Evolutionary conservation across 1,139 yeast species (phyloP), one percentile per base, ranked within the genome.

Genomic region (Candida sp.): DNA sequence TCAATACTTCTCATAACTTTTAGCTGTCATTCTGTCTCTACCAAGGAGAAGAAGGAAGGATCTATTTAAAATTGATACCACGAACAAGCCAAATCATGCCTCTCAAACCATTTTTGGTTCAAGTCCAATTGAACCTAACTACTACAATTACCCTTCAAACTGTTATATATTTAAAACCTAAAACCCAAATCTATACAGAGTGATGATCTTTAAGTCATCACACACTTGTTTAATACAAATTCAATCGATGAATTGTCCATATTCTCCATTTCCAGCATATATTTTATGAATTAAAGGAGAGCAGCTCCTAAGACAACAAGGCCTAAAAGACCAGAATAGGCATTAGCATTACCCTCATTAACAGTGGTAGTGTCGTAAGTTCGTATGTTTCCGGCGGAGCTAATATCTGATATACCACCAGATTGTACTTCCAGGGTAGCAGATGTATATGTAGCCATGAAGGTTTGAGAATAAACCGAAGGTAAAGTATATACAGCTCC

Each of bases 61-160:
- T 22, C 75, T 74, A 52, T 75, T 75, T 49, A 71, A 61, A 23
- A 73, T 37, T n/a, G 75, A 64, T 38, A 75, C 51, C 73, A 70
- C 66, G 50, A 74, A 75, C 71, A 75, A 73, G 55, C 77, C 79
- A 74, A 0, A 79, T 68, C 77, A 51, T 59, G 51, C 21, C 49
- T 51, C 33, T 65, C 68, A 23, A 75, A 54, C 80, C 81, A 75
- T 9, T 25, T 11, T 25, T 25, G 76, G 75, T 48, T 69, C 73
- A 49, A 74, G 64, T 2, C 19, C 19, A 15, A 15, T 15, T 15
- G 19, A 15, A 15, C 19, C 19, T 15, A 15, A 15, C 19, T 15
- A 15, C 19, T 15, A 15, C 19, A 15, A 15, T 15, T 15, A 15
- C 19, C 19, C 19, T 15, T 15, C 19, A 15, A 15, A 15, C 19